Base-by-base conservation (phyloP, 805 yeast species). In the Teunomyces panamensis region DNA sequence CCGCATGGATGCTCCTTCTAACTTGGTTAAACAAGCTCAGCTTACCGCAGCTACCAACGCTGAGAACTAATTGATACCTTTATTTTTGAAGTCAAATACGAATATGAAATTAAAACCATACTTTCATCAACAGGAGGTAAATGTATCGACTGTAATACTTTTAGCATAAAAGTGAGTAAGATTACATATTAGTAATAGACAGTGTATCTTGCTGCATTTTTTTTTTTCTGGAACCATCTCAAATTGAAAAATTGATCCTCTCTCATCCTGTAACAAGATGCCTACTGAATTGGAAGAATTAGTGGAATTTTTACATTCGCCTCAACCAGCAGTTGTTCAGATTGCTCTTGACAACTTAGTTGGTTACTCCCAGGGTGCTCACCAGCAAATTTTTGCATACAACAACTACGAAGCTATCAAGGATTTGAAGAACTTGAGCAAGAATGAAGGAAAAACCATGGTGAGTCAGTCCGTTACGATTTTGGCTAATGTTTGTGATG, bases 271-370 rank as follows among this genome's bases (percentile, higher is more conserved):
- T 1, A 26, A 13, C 30, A 41, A 41, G 43, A 74, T 74, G 79
- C 77, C 79, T 30, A 64, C 71, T 4, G 75, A 74, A 53, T 56
- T 74, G 42, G 79, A 74, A 63, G 79, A 74, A 49, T 71, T 91
- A 39, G 96, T 89, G 17, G 81, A 77, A 42, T 90, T 91, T 61
- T 73, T 91, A 51, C 96, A 88, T 63, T 81, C 92, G 6, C 85
- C 87, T 1, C 89, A 86, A 60, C 84, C 87, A 2, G 85, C 85
- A 9, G 87, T 89, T 29, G 81, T 85, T 49, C 89, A 85, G 56
- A 84, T 90, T 48, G 97, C 97, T 0, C 72, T 91, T 42, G 94
- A 87, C 57, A 84, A 89, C 62, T 65, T 90, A 46, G 89, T 89
- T 9, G 95, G 91, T 2, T 88, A 77, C 63, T 85, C 96, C 8